Evolutionary conservation across 208 protist species (phyloP).

Genomic region (Acanthamoeba lugdunensis): DNA sequence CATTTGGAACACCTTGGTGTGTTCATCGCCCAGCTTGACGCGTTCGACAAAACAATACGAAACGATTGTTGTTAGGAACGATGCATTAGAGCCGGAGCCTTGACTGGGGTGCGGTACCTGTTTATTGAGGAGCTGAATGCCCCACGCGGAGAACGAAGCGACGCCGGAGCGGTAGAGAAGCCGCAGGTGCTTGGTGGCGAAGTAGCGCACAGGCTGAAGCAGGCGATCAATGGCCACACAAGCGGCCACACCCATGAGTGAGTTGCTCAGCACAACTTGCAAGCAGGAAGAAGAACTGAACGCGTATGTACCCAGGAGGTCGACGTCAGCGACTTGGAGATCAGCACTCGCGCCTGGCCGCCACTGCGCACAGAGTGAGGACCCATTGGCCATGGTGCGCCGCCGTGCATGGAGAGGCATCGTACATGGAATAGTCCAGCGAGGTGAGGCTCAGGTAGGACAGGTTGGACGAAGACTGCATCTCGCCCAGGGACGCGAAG

Average conservation of each 20-base stretch:
- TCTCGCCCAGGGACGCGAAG: conserved; percentile 19
- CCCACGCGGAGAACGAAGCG: conserved; percentile 78
- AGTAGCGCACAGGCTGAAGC: conserved; percentile 28
- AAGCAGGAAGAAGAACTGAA: neutral
- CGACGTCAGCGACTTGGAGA: conserved; percentile 16
- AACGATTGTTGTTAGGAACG: no score
- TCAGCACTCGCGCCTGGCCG: neutral
- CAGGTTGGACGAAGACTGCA: conserved; percentile 6
- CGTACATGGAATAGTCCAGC: conserved; percentile 51
- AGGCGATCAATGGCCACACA: neutral
- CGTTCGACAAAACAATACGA: no score
- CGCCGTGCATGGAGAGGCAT: neutral
- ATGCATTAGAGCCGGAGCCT: no score
- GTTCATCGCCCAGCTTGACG: conserved; percentile 71
- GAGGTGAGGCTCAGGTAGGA: conserved; percentile 48
- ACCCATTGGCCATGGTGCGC: neutral
- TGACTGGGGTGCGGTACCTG: neutral
- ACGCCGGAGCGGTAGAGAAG: conserved; percentile 76
- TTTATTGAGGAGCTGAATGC: conserved; percentile 65
- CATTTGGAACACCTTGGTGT: conserved; percentile 71
- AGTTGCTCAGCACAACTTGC: neutral
- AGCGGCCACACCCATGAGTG: no score
- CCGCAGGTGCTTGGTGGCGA: conserved; percentile 72
- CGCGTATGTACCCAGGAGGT: neutral
- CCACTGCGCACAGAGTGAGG: neutral